Base-by-base conservation (phyloP, 352 stramenopile species). In the Phytophthora syringae region DNA sequence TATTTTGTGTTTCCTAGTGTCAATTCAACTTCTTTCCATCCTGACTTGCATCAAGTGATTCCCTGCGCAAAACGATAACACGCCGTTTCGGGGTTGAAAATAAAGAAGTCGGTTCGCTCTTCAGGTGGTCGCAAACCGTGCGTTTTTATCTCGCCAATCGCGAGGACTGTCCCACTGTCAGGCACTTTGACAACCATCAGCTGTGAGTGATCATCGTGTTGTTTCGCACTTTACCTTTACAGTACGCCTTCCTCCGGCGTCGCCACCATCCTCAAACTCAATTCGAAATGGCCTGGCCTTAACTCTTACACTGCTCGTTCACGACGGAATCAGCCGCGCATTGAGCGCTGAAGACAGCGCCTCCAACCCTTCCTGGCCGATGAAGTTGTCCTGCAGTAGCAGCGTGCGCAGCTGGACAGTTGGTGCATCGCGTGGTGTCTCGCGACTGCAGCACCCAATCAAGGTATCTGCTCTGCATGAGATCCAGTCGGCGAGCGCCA, bases 361-460 rank as follows among this genome's bases (percentile, higher is more conserved):
- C 42, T 68, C 56, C 1, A 60, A 45, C 5, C 65, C 69, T 36
- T 65, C 54, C 36, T 54, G 60, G 4, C 62, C 65, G 34, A 77
- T 74, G 27, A 77, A 77, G 45, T 77, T 77, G 55, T 77, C 69
- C 22, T 77, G 64, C 48, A 77, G 18, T 36, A 73, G 48, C 13
- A 78, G 43, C 37, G 47, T 66, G 21, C 53, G 65, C 32, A 78
- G 37, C 28, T 74, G 52, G 15, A 70, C 28, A 12, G 25, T 11
- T 58, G 43, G 36, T 2, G 24, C 32, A 42, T 40, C 22, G 30
- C 21, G n/a, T n/a, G 27, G 5, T 32, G 9, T 32, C 9, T 32
- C 27, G 5, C 27, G 9, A 32, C 27, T 32, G 5, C 27, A 32
- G 9, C 27, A 32, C 27, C 27, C 27, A 32, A 32, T 32, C 27